Percentiles rank a stretch among this genome's conserved stretches.
Conservation (phyloP, 75 land plant genomes). For the Pinus albicaulis region DNA sequence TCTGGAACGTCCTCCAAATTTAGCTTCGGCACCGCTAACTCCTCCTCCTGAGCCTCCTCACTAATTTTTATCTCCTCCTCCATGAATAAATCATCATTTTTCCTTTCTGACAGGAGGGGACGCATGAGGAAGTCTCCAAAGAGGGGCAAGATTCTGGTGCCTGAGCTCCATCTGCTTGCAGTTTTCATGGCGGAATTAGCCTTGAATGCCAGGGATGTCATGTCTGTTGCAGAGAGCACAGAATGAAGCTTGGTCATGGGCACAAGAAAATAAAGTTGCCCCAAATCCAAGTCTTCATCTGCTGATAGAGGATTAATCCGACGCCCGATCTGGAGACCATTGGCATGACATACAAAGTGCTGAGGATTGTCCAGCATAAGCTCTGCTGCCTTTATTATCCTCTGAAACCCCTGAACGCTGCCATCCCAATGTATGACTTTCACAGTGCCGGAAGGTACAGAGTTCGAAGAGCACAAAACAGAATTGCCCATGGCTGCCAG, state of each 20-base stretch:
- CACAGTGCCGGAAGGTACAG: background rate
- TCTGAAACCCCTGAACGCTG: conserved; percentile 22
- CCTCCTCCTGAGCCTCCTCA: too few relatives aligned
- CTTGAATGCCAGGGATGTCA: conserved; percentile 33
- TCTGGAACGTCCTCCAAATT: too few relatives aligned
- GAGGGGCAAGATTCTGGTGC: too few relatives aligned
- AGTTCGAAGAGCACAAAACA: conserved; percentile 31
- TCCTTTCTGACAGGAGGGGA: too few relatives aligned
- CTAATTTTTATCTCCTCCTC: too few relatives aligned
- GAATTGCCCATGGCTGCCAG: conserved; percentile 42
- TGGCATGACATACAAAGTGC: conserved; percentile 42
- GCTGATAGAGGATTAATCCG: conserved; percentile 48
- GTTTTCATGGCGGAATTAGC: conserved; percentile 33
- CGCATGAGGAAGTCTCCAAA: too few relatives aligned
- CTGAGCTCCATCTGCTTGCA: too few relatives aligned
- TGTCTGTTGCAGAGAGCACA: conserved; percentile 39
- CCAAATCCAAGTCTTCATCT: conserved; percentile 62
- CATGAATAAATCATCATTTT: too few relatives aligned
- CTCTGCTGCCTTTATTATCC: conserved; percentile 56
- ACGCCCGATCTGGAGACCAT: conserved; percentile 40
- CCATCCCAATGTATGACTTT: conserved; percentile 47
- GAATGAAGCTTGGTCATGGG: conserved; percentile 54
- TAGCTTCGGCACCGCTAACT: too few relatives aligned
- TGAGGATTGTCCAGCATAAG: conserved; percentile 57
- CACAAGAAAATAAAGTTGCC: conserved; percentile 43